Conservation (phyloP, 805 yeast species). For the Barnettozyma vustinii region DNA sequence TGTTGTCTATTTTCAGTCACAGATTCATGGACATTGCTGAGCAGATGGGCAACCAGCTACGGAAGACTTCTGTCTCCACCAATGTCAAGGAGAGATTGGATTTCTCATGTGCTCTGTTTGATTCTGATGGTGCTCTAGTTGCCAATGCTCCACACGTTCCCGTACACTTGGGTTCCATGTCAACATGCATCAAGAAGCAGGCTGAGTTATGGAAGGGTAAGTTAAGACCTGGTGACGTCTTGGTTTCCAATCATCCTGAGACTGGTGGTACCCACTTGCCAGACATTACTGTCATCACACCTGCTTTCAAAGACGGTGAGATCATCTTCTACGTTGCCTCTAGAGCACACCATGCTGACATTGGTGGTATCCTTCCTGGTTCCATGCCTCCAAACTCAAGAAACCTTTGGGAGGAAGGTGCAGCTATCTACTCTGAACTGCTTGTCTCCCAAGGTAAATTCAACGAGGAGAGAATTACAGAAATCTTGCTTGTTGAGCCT, state of each 20-base stretch:
- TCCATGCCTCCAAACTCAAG: constrained; percentile 93
- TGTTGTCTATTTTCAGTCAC: constrained; percentile 73
- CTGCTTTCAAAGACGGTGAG: constrained; percentile 60
- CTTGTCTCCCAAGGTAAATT: constrained; percentile 68
- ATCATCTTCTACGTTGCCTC: constrained; percentile 87
- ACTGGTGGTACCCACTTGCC: constrained; percentile 87
- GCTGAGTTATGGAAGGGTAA: constrained; percentile 59
- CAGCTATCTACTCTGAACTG: constrained; percentile 66
- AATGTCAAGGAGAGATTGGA: constrained; percentile 81
- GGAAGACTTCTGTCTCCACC: constrained; percentile 75
- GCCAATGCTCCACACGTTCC: constrained; percentile 91
- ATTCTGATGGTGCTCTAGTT: constrained; percentile 67
- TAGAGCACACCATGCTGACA: constrained; percentile 95
- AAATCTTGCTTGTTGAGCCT: constrained; percentile 64
- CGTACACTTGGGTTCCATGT: constrained; percentile 83
- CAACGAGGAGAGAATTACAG: constrained; percentile 64
- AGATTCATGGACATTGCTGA: constrained; percentile 89
- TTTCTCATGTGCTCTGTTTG: constrained; percentile 81
- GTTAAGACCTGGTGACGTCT: constrained; percentile 65
- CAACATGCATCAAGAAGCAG: constrained; percentile 68
- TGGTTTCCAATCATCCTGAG: constrained; percentile 76
- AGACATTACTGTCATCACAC: constrained; percentile 89
- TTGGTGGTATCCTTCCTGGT: constrained; percentile 89
- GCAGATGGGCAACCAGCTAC: constrained; percentile 78
- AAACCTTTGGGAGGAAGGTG: constrained; percentile 85